Percentiles rank a stretch among this genome's conserved stretches.
Conservation (phyloP, 176 grass and related monocot species). For the Aegilops speltoides region DNA sequence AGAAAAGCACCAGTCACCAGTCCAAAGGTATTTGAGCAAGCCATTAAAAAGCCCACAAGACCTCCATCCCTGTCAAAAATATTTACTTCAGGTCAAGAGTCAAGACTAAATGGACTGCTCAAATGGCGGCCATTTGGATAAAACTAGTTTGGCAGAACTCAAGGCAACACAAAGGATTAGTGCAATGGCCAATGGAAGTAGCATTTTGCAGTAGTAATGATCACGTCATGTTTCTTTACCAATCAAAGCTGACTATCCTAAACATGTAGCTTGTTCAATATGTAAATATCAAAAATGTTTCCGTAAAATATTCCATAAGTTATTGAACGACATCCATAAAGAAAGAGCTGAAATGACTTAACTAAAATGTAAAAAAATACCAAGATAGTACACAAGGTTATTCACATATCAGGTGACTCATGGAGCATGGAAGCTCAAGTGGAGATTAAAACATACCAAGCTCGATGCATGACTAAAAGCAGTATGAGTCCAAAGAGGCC, state of each 20-base stretch:
- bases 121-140: background rate
- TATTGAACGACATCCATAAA: background rate
- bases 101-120: background rate
- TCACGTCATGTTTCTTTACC: slow-evolving; percentile 4
- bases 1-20: slow-evolving; percentile 98
- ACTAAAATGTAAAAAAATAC: background rate
- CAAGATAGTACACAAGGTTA: background rate
- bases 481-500: slow-evolving; percentile 92
- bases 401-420: slow-evolving; percentile 2
- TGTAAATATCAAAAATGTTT: background rate
- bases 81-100: slow-evolving; percentile 28
- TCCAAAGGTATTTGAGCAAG: slow-evolving; percentile 99
- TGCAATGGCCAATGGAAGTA: slow-evolving; percentile 2
- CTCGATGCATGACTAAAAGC: slow-evolving; percentile 82
- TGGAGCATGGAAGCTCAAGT: slow-evolving; percentile 27
- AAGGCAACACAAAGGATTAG: background rate
- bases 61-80: slow-evolving; percentile 64
- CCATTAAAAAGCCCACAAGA: slow-evolving; percentile 98
- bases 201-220: background rate
- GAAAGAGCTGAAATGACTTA: background rate
- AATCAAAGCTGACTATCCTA: slow-evolving; percentile 13
- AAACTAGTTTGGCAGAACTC: background rate
- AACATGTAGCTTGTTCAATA: background rate
- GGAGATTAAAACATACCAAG: slow-evolving; percentile 61
- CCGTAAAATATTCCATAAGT: slow-evolving; percentile 14